Evolutionary conservation across 352 stramenopile genomes (phyloP), one percentile per base, ranked within the genome.

Genomic region (Phytophthora fragariae): DNA sequence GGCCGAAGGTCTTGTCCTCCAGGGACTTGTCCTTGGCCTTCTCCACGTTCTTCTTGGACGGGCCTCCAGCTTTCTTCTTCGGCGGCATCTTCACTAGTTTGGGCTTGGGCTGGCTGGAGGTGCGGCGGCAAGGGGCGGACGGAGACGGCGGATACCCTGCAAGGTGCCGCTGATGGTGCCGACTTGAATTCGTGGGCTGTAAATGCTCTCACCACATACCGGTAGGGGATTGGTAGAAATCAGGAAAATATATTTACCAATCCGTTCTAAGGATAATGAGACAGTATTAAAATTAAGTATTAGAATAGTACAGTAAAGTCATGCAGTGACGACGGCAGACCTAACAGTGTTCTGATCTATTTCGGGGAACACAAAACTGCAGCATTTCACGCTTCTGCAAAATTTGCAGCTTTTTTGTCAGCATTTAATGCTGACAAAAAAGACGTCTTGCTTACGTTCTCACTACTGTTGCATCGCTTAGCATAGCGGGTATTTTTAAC

Each of bases 1-100:
- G 85, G 29, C 98, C 98, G 73, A 99, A 99, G 15, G 98, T 99
- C 84, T 99, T 99, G 85, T 99, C 98, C 73, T 99, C 98, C 44
- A 99, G 76, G 19, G 87, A 70, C 84, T 98, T 98, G 17, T 97
- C 91, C 72, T 97, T 94, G 76, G 96, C 91, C 82, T 98, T 97
- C 82, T 97, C 83, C 33, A 92, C 81, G 19, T 77, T 79, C 81
- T 98, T 98, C 76, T 96, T 97, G n/a, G 86, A 93, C 41, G 76
- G 72, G 8, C 77, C 82, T 33, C 53, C 66, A 37, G 33, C 75
- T 44, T 75, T 79, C 71, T 95, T 93, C 81, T 95, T 97, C 31
- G 89, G 90, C 65, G 86, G 83, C 90, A 96, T 96, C 29, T 49
- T 72, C 17, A n/a, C 44, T 52, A 17, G 8, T 5, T 5, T 50